Evolutionary conservation across 768 basidiomycete species (phyloP), one percentile per base, ranked within the genome.

Genomic region (Lentinula detonsa): DNA sequence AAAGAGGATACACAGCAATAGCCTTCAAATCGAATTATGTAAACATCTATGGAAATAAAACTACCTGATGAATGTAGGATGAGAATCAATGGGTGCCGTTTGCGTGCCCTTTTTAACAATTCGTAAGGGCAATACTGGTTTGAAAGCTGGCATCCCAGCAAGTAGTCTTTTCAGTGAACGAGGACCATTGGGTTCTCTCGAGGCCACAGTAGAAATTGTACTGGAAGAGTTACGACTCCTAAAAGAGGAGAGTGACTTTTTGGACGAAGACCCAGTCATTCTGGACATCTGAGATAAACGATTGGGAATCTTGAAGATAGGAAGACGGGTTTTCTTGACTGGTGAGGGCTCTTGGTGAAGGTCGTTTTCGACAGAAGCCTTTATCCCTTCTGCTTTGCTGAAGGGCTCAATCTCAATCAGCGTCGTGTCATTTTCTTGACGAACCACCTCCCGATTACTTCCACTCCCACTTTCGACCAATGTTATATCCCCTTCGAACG

Each of bases 141-240:
- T 59, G 46, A 59, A 33, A 54, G 7, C 33, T 2, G 39, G 45
- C 13, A 57, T 56, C 34, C 39, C 56, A 42, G 31, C 56, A 33
- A 31, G 50, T 8, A 56, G 23, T 6, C 16, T 50, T 5, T 49
- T 59, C 21, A 34, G 45, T 37, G 35, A 43, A 28, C 18, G 54
- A 9, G 54, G 39, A 11, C 28, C 33, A 13, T 3, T 33, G 4
- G 6, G 18, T 23, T 59, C 57, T 33, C 31, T 59, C 15, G 45
- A 59, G 9, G 28, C 57, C 15, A 21, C n/a, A 9, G 57, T 59
- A 9, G 57, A 50, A 6, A 59, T 39, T 3, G 57, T 59, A 23
- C 46, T 59, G 34, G 57, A 48, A 6, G 57, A 56, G 28, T 56
- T 56, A 23, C 55, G 55, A 56, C 40, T 59, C 35, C n/a, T 45